Evolutionary conservation across 257 asterid genomes (phyloP), one percentile per base, ranked within the genome.

Genomic region (Sherardia arvensis): DNA sequence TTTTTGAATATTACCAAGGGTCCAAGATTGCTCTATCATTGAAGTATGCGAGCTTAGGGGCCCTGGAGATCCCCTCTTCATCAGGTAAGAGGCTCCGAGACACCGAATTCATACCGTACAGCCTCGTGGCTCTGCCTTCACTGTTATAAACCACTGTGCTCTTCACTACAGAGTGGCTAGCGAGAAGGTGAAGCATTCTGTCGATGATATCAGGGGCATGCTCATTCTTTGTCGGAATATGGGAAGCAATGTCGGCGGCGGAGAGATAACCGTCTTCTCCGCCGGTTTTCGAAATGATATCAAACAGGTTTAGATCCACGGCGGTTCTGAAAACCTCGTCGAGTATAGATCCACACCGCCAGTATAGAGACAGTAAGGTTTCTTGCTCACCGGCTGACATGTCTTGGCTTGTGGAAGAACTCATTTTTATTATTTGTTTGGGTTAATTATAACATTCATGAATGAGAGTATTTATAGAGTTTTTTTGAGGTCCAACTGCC

Each of bases 271-370:
- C 62, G 11, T 59, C 11, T 29, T 27, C 58, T 2, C 71, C 59
- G 2, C 71, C 59, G 1, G 68, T 25, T 68, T 68, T 69, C 30
- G 74, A 67, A 1, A 69, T 69, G 23, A 74, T 69, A 5, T 74
- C 71, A 4, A 74, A 74, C 47, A 69, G 0, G 47, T 47, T 57
- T 4, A 74, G 63, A 49, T 69, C 75, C 2, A 74, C 47, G 7
- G 69, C 72, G 43, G 72, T 47, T 43, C 1, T 43, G 25, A 69
- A 45, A 0, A 47, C 78, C 12, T n/a, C 11, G 21, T 67, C 64
- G 2, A 67, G 58, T 2, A 57, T 29, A 0, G 48, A 53, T 15
- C 64, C 58, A 20, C 34, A 67, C 4, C 48, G 64, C 25, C 63
- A 59, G 40, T 30, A 59, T 20, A 59, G 9, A 14, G 63, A 32